Evolutionary conservation across 2,329 filamentous ascomycete genomes (phyloP), one percentile per base, ranked within the genome.

Genomic region (Fusarium armeniacum): DNA sequence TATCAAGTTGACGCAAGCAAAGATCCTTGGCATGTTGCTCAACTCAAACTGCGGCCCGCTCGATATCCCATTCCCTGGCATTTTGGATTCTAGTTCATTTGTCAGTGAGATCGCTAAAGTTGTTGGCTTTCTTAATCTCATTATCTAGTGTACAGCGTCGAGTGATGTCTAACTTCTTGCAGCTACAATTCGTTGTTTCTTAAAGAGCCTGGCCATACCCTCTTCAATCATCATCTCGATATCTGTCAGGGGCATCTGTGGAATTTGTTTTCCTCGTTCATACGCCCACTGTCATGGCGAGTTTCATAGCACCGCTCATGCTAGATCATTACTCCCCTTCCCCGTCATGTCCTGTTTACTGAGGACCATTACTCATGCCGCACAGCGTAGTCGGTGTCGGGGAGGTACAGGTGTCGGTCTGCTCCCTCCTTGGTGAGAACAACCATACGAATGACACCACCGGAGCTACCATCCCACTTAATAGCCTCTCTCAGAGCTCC

Each of bases 381-480:
- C 74, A 87, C 92, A 70, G 87, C 85, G 84, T 99, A 99, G 76
- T 91, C 89, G 77, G 92, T 92, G 84, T 99, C 95, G 44, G 96
- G 96, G 77, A 99, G 87, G 81, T 98, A 99, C 79, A 99, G 83
- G 85, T 98, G 96, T 83, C 96, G 89, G 82, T 96, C 90, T 9
- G 95, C 94, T 36, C 96, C 96, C 78, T 92, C 89, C 76, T 90
- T 90, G 68, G 95, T 99, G 82, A 99, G 83, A 63, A 99, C 96
- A 67, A 98, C 95, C 93, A 99, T 93, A 75, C 96, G 90, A 77
- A 99, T 99, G 65, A 99, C 96, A 83, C 96, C 96, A 72, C 96
- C 96, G 5, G 96, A 98, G 85, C 94, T 98, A 70, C 96, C 96
- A 79, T 99, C 96, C 96, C 96, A 99, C 84, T 97, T 97, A 87